phyloP scores from a whole-genome alignment of 768 basidiomycete genomes.

The Grammothele lineata region DNA sequence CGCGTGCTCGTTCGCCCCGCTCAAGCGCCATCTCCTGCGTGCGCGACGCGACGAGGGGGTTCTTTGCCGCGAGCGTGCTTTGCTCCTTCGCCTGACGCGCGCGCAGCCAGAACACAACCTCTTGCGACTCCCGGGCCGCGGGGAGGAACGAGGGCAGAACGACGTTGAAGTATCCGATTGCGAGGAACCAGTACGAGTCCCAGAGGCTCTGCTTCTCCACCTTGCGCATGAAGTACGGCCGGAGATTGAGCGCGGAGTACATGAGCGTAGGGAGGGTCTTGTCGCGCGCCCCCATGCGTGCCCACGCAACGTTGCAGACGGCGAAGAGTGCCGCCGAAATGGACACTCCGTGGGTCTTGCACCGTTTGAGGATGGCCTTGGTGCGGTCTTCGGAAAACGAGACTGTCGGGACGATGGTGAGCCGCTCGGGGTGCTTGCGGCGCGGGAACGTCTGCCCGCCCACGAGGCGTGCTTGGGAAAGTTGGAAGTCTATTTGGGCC shows the following conservation, averaged over 20 bases:
- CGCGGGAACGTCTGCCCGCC: slow-evolving; percentile 75
- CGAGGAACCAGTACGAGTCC: slow-evolving; percentile 76
- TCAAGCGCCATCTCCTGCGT: slow-evolving; percentile 61
- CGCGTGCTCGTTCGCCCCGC: slow-evolving; percentile 54
- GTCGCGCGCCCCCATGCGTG: slow-evolving; percentile 38
- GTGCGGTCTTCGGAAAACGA: slow-evolving; percentile 54
- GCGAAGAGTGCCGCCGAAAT: slow-evolving; percentile 76
- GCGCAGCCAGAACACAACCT: slow-evolving; percentile 68
- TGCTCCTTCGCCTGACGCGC: slow-evolving; percentile 66
- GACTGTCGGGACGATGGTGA: slow-evolving; percentile 68
- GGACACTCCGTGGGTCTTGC: slow-evolving; percentile 69
- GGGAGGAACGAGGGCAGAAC: slow-evolving; percentile 73
- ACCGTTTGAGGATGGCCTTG: slow-evolving; percentile 58
- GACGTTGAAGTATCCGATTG: slow-evolving; percentile 81
- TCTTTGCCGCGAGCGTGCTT: slow-evolving; percentile 61
- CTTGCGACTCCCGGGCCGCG: slow-evolving; percentile 27
- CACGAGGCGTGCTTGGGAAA: slow-evolving; percentile 51
- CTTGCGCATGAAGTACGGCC: slow-evolving; percentile 49
- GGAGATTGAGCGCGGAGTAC: slow-evolving; percentile 82
- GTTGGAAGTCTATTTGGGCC: slow-evolving; percentile 51
- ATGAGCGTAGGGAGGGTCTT: slow-evolving; percentile 63
- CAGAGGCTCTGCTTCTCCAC: slow-evolving; percentile 23
- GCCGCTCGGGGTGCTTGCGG: slow-evolving; percentile 37
- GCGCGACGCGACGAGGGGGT: slow-evolving; percentile 55
- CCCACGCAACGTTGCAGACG: slow-evolving; percentile 73